A percentile compares a stretch with the other conserved stretches of the same genome.
Evolutionary conservation across 768 basidiomycete genomes (phyloP).

Genomic region (Megacollybia marginata): DNA sequence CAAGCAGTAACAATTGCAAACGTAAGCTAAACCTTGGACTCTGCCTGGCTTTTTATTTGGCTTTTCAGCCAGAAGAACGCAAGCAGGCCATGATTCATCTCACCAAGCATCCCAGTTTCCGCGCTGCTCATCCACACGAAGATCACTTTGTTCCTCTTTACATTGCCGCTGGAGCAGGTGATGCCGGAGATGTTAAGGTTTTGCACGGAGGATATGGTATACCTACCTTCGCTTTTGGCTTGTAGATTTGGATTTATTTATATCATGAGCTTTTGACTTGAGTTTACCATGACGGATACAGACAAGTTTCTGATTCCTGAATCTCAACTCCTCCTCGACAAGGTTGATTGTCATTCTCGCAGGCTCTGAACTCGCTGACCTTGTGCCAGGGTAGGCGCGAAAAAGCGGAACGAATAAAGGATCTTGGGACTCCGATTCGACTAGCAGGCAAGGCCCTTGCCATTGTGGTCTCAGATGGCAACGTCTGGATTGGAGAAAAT

Average conservation of each 20-base stretch:
- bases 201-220: slow-evolving; percentile 48
- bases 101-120: slow-evolving; percentile 53
- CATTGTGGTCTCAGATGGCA: slow-evolving; percentile 53
- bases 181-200: slow-evolving; percentile 41
- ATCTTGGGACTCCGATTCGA: slow-evolving; percentile 72
- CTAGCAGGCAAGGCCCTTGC: slow-evolving; percentile 70
- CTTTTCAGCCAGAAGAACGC: slow-evolving; percentile 37
- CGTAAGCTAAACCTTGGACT: slow-evolving; percentile 25
- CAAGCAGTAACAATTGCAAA: slow-evolving; percentile 43
- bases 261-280: no score
- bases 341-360: slow-evolving; percentile 30
- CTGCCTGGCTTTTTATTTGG: not conserved
- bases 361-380: not conserved
- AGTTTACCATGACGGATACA: slow-evolving; percentile 14
- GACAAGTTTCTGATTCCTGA: slow-evolving; percentile 67
- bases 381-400: slow-evolving; percentile 32
- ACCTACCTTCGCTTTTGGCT: slow-evolving; percentile 61
- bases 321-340: slow-evolving; percentile 56
- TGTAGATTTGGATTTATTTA: slow-evolving; percentile 20
- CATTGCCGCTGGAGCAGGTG: slow-evolving; percentile 68
- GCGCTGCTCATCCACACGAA: slow-evolving; percentile 62
- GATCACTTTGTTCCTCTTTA: slow-evolving; percentile 82
- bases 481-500: slow-evolving; percentile 87
- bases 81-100: slow-evolving; percentile 50
- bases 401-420: slow-evolving; percentile 66